Evolutionary conservation across 148 eudicot species (phyloP).

Genomic region (Beta vulgaris): DNA sequence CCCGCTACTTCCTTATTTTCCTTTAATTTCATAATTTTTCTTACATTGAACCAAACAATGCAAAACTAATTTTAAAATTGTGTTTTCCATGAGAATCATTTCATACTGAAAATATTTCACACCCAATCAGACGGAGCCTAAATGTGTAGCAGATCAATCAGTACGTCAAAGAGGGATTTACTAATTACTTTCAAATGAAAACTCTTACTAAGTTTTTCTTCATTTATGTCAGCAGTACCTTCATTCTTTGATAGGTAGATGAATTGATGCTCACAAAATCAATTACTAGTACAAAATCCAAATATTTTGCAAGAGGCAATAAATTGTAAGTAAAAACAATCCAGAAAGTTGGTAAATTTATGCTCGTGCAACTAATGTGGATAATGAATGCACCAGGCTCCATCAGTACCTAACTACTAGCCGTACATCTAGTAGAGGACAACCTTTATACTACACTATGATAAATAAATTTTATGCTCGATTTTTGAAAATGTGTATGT

Average conservation of each 20-base stretch:
- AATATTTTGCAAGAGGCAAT: background rate
- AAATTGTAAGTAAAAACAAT: background rate
- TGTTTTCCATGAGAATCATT: too few species aligned
- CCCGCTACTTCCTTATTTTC: too few species aligned
- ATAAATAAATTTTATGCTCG: too few species aligned
- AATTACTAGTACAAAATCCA: background rate
- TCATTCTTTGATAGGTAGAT: background rate
- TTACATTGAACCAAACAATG: too few species aligned
- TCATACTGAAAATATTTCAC: too few species aligned
- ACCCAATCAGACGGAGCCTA: too few species aligned
- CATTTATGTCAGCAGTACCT: background rate
- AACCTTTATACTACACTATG: too few species aligned
- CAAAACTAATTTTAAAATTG: too few species aligned
- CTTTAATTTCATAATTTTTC: too few species aligned
- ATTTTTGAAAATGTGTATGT: too few species aligned
- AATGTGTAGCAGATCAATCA: background rate
- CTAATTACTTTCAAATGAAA: background rate
- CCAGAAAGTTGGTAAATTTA: background rate
- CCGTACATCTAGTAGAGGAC: conserved; percentile 4
- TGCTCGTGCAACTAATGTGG: conserved; percentile 6
- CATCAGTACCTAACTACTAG: conserved; percentile 2
- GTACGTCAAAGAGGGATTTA: too few species aligned
- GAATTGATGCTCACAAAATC: background rate
- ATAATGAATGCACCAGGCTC: conserved; percentile 1
- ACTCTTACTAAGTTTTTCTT: background rate